Conservation (phyloP, 2,329 filamentous ascomycete genomes). For the Trichoderma sp. region DNA sequence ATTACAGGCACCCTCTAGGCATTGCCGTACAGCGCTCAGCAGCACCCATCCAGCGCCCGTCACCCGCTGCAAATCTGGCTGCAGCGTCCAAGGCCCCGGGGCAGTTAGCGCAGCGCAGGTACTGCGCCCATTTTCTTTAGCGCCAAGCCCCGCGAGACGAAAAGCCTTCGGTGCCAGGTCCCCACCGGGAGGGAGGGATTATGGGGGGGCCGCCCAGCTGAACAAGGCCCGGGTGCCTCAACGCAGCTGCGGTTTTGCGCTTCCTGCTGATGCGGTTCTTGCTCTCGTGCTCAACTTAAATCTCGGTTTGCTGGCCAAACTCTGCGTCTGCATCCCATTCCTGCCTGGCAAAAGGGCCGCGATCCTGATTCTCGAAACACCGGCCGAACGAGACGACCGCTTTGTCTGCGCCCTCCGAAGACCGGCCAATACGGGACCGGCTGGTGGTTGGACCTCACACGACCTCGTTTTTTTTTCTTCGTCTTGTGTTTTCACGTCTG, state of each 20-base stretch:
- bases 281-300: constrained; percentile 23
- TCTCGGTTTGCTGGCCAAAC: constrained; percentile 13
- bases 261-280: constrained; percentile 17
- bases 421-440: constrained; percentile 5
- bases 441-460: constrained; percentile 13
- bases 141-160: constrained; percentile 12
- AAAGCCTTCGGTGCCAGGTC: constrained; percentile 9
- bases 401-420: not conserved
- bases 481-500: not conserved
- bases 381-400: not conserved
- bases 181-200: constrained; percentile 6
- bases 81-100: not conserved
- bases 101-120: not conserved
- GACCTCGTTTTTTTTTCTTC: not conserved
- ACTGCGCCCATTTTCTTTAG: not conserved
- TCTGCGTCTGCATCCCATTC: constrained; percentile 21
- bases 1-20: not conserved
- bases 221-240: constrained; percentile 7
- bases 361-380: not conserved
- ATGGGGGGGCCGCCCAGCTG: not conserved
- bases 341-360: constrained; percentile 13
- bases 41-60: not conserved
- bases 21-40: not conserved
- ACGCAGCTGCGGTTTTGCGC: constrained; percentile 6
- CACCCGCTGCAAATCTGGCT: not conserved